phyloP scores from a whole-genome alignment of 441 rosid species.

The Arabidopsis hybrid region DNA sequence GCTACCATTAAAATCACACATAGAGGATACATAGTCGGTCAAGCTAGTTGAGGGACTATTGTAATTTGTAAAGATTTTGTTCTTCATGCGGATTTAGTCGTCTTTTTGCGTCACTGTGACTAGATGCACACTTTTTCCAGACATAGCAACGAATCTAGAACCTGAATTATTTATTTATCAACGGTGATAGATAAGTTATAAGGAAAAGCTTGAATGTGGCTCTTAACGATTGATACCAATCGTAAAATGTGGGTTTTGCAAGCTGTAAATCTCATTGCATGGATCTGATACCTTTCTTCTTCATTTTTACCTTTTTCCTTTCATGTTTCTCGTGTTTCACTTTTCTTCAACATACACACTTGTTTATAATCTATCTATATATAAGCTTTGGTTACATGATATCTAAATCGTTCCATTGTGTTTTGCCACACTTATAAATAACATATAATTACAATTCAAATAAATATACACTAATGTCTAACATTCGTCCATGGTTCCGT shows the following conservation, averaged over 20 bases:
- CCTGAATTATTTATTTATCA: neutral
- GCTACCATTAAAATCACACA: neutral
- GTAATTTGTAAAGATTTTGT: slow-evolving; percentile 20
- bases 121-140: slow-evolving; percentile 5
- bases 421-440: slow-evolving; percentile 20
- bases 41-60: neutral
- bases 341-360: slow-evolving; percentile 28
- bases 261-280: slow-evolving; percentile 47
- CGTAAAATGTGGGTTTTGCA: slow-evolving; percentile 47
- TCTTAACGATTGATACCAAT: slow-evolving; percentile 41
- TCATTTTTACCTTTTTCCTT: neutral
- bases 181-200: slow-evolving; percentile 17
- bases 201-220: slow-evolving; percentile 37
- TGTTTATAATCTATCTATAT: slow-evolving; percentile 13
- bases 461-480: slow-evolving; percentile 30
- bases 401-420: slow-evolving; percentile 32
- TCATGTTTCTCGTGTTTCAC: slow-evolving; percentile 37
- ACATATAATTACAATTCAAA: slow-evolving; percentile 11
- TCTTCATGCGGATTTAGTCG: slow-evolving; percentile 19
- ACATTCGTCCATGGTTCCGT: slow-evolving; percentile 50
- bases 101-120: slow-evolving; percentile 4
- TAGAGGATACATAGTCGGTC: neutral
- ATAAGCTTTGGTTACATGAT: slow-evolving; percentile 8
- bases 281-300: slow-evolving; percentile 49
- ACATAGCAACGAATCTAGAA: slow-evolving; percentile 29